phyloP scores from a whole-genome alignment of 2,329 filamentous ascomycete genomes.

The Aciculosporium take region DNA sequence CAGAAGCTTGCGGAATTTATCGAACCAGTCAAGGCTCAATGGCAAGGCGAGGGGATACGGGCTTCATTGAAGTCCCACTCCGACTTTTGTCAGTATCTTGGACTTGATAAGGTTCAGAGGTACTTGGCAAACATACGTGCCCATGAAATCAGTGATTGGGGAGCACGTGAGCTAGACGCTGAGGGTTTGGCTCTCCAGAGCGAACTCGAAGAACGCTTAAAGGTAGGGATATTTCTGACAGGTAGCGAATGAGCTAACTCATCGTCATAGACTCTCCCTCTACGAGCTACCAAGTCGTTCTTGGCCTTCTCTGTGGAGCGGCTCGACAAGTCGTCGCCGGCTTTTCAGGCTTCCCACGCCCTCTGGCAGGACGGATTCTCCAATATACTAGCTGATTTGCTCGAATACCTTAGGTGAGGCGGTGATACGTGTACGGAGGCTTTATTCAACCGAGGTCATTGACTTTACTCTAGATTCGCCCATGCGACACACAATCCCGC shows the following conservation, averaged over 20 bases:
- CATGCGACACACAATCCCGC: constrained; percentile 80
- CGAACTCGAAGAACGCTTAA: constrained; percentile 62
- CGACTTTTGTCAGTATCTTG: constrained; percentile 67
- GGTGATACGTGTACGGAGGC: not conserved
- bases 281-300: constrained; percentile 81
- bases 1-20: constrained; percentile 64
- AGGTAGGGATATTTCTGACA: constrained; percentile 27
- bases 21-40: constrained; percentile 65
- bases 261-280: constrained; percentile 42
- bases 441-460: not conserved
- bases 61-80: constrained; percentile 58
- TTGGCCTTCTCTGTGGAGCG: constrained; percentile 88
- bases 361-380: constrained; percentile 82
- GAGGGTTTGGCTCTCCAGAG: constrained; percentile 69
- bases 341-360: constrained; percentile 60
- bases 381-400: constrained; percentile 67
- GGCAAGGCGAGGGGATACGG: constrained; percentile 59
- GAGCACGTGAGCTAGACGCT: constrained; percentile 56
- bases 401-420: constrained; percentile 63
- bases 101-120: constrained; percentile 62
- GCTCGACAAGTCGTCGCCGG: constrained; percentile 55
- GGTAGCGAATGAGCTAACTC: constrained; percentile 7
- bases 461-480: constrained; percentile 45
- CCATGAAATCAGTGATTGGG: constrained; percentile 71
- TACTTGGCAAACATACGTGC: constrained; percentile 65